Evolutionary conservation across 2,329 filamentous ascomycete species (phyloP), one percentile per base, ranked within the genome.

Genomic region (Ceratocystis albifundus): DNA sequence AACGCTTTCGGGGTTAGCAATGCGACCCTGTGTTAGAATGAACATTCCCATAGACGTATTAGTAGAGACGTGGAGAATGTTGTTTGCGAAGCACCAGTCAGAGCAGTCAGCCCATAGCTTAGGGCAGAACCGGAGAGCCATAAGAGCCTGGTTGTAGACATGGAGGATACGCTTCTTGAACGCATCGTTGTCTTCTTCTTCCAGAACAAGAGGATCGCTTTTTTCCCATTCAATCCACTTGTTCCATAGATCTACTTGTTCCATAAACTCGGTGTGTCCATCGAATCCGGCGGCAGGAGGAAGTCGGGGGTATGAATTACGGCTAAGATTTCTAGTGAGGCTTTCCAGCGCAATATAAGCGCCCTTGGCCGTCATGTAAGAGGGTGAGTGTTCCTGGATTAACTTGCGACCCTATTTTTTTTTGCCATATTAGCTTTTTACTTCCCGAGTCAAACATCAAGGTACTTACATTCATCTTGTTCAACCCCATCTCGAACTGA

Each of bases 181-280:
- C 5, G 84, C 81, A 64, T 85, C 82, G 2, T 83, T 79, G 71
- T 97, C 92, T 65, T 97, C 92, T 1, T 87, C 81, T 73, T 89
- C 89, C 65, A 97, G 79, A 28, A 96, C 89, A 2, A 99, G 79
- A 0, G 90, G 91, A 72, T 99, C 94, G 20, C 89, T 87, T 75
- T 93, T 96, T 76, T 99, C 94, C 91, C 92, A 99, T 3, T 86
- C 80, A 70, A 99, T 88, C 94, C 95, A 99, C 70, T 84, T 86
- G 74, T 90, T 91, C 94, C 94, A 99, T 32, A 94, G 80, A 61
- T 89, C 84, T 59, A 96, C 86, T 75, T 99, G 95, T 62, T 88
- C 83, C 70, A 84, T 79, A 73, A 89, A 99, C 69, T 96, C 91
- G 28, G 87, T 82, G 68, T 96, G 86, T 1, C 94, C 94, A 65